Evolutionary conservation across 2,329 filamentous ascomycete genomes (phyloP).

Genomic region (Graphilbum sp.): DNA sequence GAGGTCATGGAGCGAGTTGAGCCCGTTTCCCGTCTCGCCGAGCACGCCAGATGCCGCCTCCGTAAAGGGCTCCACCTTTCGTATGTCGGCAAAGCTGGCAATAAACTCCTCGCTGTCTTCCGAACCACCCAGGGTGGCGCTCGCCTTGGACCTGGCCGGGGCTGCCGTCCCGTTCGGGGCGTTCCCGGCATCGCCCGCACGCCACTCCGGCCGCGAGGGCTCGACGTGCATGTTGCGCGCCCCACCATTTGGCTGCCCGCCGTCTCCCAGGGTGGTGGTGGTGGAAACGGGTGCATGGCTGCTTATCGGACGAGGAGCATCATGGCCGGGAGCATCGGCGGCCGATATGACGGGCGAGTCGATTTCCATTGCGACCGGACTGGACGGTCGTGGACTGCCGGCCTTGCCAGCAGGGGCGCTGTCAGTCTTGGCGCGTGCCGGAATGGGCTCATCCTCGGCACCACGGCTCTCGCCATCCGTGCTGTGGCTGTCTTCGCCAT

Average conservation of each 20-base stretch:
- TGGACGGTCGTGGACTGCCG: conserved; percentile 12
- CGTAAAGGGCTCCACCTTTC: conserved; percentile 37
- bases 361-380: conserved; percentile 49
- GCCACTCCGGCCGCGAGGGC: conserved; percentile 42
- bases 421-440: conserved; percentile 1
- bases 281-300: too few species aligned
- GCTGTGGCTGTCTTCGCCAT: neutral
- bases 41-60: conserved; percentile 17
- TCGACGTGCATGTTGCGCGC: conserved; percentile 40
- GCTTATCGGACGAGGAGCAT: conserved; percentile 2
- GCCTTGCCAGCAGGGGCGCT: conserved; percentile 5
- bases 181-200: conserved; percentile 26
- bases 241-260: conserved; percentile 6
- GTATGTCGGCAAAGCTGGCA: conserved; percentile 36
- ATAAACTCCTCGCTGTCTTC: conserved; percentile 39
- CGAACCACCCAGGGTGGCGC: conserved; percentile 26
- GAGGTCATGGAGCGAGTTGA: conserved; percentile 38
- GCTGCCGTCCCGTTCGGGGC: conserved; percentile 5
- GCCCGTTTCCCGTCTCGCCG: conserved; percentile 18
- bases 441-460: conserved; percentile 14
- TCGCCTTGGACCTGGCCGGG: conserved; percentile 5
- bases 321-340: conserved; percentile 10
- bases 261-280: too few species aligned
- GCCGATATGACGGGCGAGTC: conserved; percentile 28
- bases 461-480: conserved; percentile 1